Evolutionary conservation across 2,329 filamentous ascomycete genomes (phyloP).

Genomic region (Teratosphaeria nubilosa): DNA sequence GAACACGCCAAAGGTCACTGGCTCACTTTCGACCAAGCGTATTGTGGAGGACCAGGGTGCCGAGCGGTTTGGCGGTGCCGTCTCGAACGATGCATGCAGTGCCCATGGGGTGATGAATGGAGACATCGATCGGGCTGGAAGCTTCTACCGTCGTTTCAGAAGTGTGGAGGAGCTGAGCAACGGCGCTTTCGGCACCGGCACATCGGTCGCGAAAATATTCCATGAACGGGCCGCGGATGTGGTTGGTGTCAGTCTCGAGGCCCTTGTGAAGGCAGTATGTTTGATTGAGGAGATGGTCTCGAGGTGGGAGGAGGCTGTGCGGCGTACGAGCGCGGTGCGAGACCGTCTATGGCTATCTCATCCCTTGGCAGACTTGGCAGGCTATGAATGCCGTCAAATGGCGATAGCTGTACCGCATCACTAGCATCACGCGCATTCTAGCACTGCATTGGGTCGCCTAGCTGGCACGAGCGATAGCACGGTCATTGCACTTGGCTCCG

Average conservation of each 20-base stretch:
- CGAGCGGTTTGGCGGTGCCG: background rate
- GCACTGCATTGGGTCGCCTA: background rate
- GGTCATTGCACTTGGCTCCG: background rate
- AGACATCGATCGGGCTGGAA: constrained; percentile 29
- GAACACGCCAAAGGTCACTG: background rate
- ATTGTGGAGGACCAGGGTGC: background rate
- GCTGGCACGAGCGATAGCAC: background rate
- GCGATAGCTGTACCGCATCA: background rate
- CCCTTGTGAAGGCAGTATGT: constrained; percentile 41
- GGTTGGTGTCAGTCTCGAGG: constrained; percentile 40
- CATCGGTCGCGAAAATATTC: constrained; percentile 31
- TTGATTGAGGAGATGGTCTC: constrained; percentile 39
- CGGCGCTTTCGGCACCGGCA: constrained; percentile 12
- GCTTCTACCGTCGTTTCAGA: constrained; percentile 41
- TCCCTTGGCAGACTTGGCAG: background rate
- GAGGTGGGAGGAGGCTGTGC: constrained; percentile 22
- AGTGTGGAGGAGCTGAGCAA: constrained; percentile 35
- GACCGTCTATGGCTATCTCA: background rate
- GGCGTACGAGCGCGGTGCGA: background rate
- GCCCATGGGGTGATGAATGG: constrained; percentile 19
- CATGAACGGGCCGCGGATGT: constrained; percentile 42
- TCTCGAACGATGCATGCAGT: background rate
- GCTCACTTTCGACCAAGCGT: background rate
- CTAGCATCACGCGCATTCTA: background rate
- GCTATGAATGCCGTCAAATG: background rate